Evolutionary conservation across 257 asterid genomes (phyloP), one percentile per base, ranked within the genome.

Genomic region (Solanum lignicaule): DNA sequence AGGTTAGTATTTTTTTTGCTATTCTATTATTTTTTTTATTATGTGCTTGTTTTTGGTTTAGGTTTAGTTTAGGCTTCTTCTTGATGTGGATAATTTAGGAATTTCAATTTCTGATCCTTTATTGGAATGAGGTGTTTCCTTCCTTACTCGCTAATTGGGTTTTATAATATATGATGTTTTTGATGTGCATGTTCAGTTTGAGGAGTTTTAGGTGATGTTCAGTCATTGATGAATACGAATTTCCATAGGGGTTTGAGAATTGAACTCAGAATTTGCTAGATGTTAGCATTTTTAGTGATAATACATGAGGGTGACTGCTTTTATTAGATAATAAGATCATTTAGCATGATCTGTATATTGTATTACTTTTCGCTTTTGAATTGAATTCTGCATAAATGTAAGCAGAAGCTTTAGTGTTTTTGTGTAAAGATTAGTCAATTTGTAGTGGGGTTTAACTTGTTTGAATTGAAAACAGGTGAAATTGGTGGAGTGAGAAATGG

Each of bases 401-500:
- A 69, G 76, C 3, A 5, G 76, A 69, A 69, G 76, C 6, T 33
- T 32, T 32, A 7, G 43, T 8, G 14, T 32, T 72, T 72, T 71
- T 52, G 13, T 32, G 78, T 71, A 31, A 71, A 16, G 78, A 71
- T 71, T 71, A 7, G 65, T 55, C 9, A 18, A 55, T 55, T 20
- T 55, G 65, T 20, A 68, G 83, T 78, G 32, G 87, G 88, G 91
- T 94, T 93, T 68, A 27, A 68, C 74, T 12, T 68, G 21, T 68
- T 68, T 68, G 75, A 29, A 29, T 15, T 31, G 38, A 27, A 68
- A 7, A 68, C 38, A 27, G 75, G 75, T 68, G 75, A 68, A 68
- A 32, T 29, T 68, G 75, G 88, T 88, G 86, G 94, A 88, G 92
- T 88, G 88, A 89, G 78, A 90, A 29, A 95, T 94, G 98, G 95